Evolutionary conservation across 352 stramenopile genomes (phyloP).

Genomic region (Elongisporangium anandrum): DNA sequence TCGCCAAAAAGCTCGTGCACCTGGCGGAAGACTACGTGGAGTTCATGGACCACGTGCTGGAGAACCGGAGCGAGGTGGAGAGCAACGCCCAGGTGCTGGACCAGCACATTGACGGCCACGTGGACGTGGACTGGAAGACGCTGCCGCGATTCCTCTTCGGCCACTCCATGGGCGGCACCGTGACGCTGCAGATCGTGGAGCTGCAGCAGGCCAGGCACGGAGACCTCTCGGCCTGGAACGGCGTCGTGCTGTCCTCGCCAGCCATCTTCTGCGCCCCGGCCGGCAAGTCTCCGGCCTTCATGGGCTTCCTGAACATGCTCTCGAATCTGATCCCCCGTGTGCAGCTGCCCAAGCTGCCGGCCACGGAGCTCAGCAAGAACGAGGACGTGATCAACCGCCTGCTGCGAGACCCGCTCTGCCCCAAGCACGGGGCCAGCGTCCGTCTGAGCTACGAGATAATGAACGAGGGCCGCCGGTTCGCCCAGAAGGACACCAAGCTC

Average conservation of each 20-base stretch:
- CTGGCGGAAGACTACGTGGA: conserved; percentile 48
- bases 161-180: conserved; percentile 50
- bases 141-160: conserved; percentile 52
- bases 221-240: conserved; percentile 27
- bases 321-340: conserved; percentile 26
- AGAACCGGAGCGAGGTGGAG: conserved; percentile 1
- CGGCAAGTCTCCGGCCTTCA: conserved; percentile 10
- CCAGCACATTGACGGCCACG: conserved; percentile 23
- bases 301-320: conserved; percentile 17
- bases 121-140: conserved; percentile 22
- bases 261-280: conserved; percentile 26
- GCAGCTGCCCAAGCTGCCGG: conserved; percentile 19
- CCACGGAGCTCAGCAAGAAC: conserved; percentile 25
- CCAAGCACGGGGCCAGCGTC: conserved; percentile 22
- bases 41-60: conserved; percentile 46
- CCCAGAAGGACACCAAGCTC: conserved; percentile 12
- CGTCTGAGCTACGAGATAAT: conserved; percentile 20
- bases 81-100: conserved; percentile 22
- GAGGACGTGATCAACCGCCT: conserved; percentile 20
- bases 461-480: conserved; percentile 15
- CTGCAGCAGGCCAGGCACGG: conserved; percentile 2
- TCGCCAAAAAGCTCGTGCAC: conserved; percentile 34
- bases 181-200: conserved; percentile 31
- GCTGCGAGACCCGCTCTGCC: conserved; percentile 26
- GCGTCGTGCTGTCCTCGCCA: conserved; percentile 32